Base-by-base conservation (phyloP, 2,329 filamentous ascomycete species). In the Lachnellula occidentalis region DNA sequence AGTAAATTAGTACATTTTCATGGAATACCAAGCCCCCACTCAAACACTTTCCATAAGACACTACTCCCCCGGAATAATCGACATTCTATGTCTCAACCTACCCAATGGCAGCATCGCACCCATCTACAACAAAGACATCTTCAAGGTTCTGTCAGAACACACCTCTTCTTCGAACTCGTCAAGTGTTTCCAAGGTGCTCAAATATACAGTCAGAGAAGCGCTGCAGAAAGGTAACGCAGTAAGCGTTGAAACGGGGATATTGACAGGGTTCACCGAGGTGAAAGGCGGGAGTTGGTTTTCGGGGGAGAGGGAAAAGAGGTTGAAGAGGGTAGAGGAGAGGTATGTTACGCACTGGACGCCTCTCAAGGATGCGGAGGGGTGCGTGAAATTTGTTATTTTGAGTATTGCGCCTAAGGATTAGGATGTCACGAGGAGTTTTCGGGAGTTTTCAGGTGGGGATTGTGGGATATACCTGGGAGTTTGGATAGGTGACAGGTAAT, bases 71-170 rank as follows among this genome's bases (percentile, higher is more conserved):
- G 71, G 74, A 11, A 73, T 78, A 47, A 69, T 77, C 0, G 73
- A 78, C 11, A 67, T 78, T 11, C 71, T 83, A 1, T 73, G 74
- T 12, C 68, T 78, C 2, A 68, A 67, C 15, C 63, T 69, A 14
- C 62, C 63, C 8, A 64, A 65, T 34, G 65, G 69, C 12, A 65
- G 66, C 2, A 61, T 65, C 3, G 68, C 71, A 2, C 66, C 70
- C 1, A 69, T 77, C 15, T 64, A 73, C 47, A 73, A 76, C 46
- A 74, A 72, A 58, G 79, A 83, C 56, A 71, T 82, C 12, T 83
- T 83, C 63, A 72, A 75, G 41, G 74, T 82, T n/a, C 72, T 84
- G 4, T 67, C 71, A 4, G 72, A 77, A n/a, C 72, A 76, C 45
- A 41, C 24, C 4, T 59, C 60, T 1, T 48, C 56, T 2, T 71